phyloP scores from a whole-genome alignment of 495 filamentous ascomycete genomes.

The Penicillium goetzii region DNA sequence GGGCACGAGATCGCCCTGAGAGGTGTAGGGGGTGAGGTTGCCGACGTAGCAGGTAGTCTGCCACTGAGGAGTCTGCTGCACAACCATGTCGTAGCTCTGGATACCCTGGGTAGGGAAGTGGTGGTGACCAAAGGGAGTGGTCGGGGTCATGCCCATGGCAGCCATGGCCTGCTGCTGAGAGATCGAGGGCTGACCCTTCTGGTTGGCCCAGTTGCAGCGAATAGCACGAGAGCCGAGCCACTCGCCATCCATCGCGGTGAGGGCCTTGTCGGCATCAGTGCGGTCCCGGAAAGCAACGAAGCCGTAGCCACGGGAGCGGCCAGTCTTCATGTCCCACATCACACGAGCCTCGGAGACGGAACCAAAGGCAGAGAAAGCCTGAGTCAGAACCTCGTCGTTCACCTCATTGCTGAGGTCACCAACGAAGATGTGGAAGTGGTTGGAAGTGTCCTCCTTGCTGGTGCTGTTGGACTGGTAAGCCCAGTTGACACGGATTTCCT shows the following conservation, averaged over 20 bases:
- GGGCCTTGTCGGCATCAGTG: slow-evolving; percentile 89
- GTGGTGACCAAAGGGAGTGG: slow-evolving; percentile 94
- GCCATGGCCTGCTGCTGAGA: slow-evolving; percentile 97
- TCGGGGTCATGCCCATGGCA: slow-evolving; percentile 98
- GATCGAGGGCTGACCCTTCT: slow-evolving; percentile 98
- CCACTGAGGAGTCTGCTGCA: slow-evolving; percentile 95
- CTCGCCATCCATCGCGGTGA: slow-evolving; percentile 98
- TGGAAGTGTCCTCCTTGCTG: slow-evolving; percentile 97
- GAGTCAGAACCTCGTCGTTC: slow-evolving; percentile 92
- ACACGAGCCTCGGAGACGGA: slow-evolving; percentile 98
- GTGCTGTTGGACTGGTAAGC: slow-evolving; percentile 95
- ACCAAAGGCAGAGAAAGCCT: slow-evolving; percentile 97
- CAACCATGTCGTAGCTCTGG: slow-evolving; percentile 97
- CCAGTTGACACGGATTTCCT: slow-evolving; percentile 99
- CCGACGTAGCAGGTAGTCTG: slow-evolving; percentile 99
- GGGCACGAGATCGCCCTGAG: slow-evolving; percentile 91
- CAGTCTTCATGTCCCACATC: slow-evolving; percentile 99
- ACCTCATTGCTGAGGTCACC: slow-evolving; percentile 98
- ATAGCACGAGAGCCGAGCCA: slow-evolving; percentile 99
- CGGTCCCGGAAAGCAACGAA: slow-evolving; percentile 98
- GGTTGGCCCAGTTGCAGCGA: slow-evolving; percentile 99
- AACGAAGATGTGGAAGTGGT: slow-evolving; percentile 99
- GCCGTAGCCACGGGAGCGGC: slow-evolving; percentile 93
- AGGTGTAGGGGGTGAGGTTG: slow-evolving; percentile 97
- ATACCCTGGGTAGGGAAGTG: slow-evolving; percentile 97